Conservation (phyloP, 257 asterid species). For the Ballota nigra region DNA sequence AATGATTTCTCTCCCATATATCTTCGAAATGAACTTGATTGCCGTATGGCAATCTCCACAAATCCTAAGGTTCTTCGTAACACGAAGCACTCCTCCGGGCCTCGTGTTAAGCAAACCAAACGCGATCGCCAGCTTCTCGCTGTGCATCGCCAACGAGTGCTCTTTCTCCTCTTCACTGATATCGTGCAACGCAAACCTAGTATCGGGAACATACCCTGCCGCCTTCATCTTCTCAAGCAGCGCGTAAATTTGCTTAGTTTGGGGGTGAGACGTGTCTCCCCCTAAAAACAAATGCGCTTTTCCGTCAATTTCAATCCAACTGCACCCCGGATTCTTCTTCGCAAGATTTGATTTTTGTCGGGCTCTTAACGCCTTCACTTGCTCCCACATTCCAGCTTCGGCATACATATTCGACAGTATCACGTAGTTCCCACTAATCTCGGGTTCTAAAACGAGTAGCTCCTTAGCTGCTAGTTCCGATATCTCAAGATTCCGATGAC, state of each 20-base stretch:
- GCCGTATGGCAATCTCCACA: conserved; percentile 81
- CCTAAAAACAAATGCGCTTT: conserved; percentile 58
- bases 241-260: conserved; percentile 40
- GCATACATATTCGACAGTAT: conserved; percentile 87
- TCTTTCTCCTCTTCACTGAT: conserved; percentile 77
- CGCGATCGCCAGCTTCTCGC: conserved; percentile 70
- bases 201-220: conserved; percentile 61
- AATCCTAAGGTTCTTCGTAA: conserved; percentile 75
- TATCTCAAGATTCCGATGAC: conserved; percentile 69
- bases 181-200: conserved; percentile 63
- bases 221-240: conserved; percentile 62
- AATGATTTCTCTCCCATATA: conserved; percentile 59
- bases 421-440: conserved; percentile 64
- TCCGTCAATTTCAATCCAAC: conserved; percentile 75
- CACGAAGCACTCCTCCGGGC: conserved; percentile 48
- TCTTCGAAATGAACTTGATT: conserved; percentile 54
- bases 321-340: conserved; percentile 80
- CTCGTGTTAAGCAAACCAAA: conserved; percentile 60
- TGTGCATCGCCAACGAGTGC: conserved; percentile 46
- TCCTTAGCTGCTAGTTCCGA: conserved; percentile 74
- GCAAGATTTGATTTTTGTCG: conserved; percentile 43
- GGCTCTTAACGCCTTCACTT: conserved; percentile 52
- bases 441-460: conserved; percentile 65
- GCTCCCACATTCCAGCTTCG: conserved; percentile 84
- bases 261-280: conserved; percentile 56